phyloP scores from a whole-genome alignment of 2,329 filamentous ascomycete genomes.

The Beauveria asiatica region DNA sequence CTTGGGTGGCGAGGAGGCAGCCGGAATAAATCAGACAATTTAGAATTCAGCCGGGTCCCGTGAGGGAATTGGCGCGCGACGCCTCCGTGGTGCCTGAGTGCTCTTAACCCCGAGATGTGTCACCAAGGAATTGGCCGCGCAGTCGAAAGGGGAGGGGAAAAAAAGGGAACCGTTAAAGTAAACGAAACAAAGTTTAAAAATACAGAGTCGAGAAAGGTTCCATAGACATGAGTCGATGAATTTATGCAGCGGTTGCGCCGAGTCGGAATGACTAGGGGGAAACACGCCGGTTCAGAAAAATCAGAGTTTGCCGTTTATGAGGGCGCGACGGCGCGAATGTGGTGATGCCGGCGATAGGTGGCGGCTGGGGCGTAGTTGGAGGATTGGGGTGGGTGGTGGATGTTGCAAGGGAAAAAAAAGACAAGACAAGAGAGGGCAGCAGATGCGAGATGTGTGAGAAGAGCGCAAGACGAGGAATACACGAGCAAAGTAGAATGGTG shows the following conservation, averaged over 20 bases:
- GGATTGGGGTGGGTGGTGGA: background rate
- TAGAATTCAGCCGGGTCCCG: background rate
- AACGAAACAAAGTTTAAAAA: background rate
- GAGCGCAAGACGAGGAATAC: background rate
- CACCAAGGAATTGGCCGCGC: background rate
- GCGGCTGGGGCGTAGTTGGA: background rate
- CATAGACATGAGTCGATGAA: background rate
- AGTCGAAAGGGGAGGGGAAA: background rate
- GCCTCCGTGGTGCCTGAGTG: background rate
- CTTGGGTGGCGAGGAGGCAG: background rate
- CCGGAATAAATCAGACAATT: background rate
- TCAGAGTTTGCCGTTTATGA: background rate
- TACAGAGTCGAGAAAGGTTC: background rate
- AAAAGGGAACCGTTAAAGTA: background rate
- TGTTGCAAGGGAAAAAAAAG: background rate
- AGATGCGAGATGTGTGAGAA: background rate
- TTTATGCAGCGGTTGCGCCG: background rate
- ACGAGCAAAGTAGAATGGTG: background rate
- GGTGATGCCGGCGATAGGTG: slow-evolving; percentile 1
- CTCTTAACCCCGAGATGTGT: slow-evolving; percentile 5
- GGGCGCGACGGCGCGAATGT: background rate
- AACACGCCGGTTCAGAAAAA: background rate
- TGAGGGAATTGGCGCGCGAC: background rate
- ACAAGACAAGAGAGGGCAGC: background rate
- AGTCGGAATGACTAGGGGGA: background rate